These are phyloP conservation scores for Entonaema liquescens DNA, from an alignment of 495 filamentous ascomycete genomes.

Conservation along the genomic window DNA sequence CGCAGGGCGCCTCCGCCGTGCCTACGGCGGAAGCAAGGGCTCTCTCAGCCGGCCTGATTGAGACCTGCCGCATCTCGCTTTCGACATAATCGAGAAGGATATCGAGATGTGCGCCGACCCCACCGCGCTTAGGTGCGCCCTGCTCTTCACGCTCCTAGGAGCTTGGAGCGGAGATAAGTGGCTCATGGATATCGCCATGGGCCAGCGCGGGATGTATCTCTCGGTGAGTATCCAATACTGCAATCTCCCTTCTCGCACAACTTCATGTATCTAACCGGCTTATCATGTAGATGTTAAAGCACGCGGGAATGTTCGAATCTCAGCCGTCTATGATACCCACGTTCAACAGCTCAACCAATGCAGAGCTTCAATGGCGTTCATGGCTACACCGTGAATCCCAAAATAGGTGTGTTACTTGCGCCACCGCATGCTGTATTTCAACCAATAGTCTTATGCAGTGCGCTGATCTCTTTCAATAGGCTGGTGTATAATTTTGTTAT, in stretches of 20 bases:
- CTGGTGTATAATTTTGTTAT: slow-evolving; percentile 72
- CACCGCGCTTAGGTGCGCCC: slow-evolving; percentile 64
- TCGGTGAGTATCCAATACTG: slow-evolving; percentile 54
- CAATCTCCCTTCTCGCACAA: background rate
- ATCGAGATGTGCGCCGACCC: slow-evolving; percentile 67
- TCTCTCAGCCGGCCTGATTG: slow-evolving; percentile 68
- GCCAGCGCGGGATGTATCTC: slow-evolving; percentile 73
- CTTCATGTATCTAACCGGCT: slow-evolving; percentile 13
- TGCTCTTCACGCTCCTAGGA: slow-evolving; percentile 68
- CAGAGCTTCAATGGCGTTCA: slow-evolving; percentile 62
- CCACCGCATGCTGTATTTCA: slow-evolving; percentile 16
- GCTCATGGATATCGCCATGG: slow-evolving; percentile 76
- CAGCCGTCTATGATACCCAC: slow-evolving; percentile 48
- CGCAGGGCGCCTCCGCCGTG: slow-evolving; percentile 66
- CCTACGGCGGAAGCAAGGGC: slow-evolving; percentile 65
- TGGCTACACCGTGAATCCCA: slow-evolving; percentile 67
- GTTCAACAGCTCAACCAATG: slow-evolving; percentile 46
- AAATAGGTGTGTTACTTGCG: slow-evolving; percentile 58
- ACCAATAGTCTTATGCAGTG: slow-evolving; percentile 23
- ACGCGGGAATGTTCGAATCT: slow-evolving; percentile 60
- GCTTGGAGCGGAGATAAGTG: slow-evolving; percentile 75
- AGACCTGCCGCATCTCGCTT: slow-evolving; percentile 73
- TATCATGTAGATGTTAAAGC: slow-evolving; percentile 61
- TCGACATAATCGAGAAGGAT: slow-evolving; percentile 71
- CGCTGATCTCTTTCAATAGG: slow-evolving; percentile 47